These are phyloP conservation scores for Talaromyces ruber DNA, from an alignment of 495 filamentous ascomycete genomes.

Conservation along the genomic window DNA sequence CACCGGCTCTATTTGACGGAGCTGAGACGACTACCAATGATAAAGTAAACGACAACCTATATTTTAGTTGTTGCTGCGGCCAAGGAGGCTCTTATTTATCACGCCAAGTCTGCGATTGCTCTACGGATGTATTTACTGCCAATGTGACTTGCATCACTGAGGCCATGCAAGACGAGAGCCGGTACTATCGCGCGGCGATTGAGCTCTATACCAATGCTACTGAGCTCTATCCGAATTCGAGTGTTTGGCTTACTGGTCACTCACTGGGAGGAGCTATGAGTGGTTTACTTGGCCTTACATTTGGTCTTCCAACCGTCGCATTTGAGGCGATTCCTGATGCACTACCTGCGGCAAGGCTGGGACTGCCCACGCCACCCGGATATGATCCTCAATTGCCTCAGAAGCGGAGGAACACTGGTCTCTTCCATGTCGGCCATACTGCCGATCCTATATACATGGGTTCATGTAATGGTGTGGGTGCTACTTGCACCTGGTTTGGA, in stretches of 20 bases:
- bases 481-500: constrained; percentile 81
- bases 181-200: constrained; percentile 79
- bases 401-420: constrained; percentile 59
- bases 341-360: constrained; percentile 73
- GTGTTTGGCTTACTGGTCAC: constrained; percentile 84
- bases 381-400: constrained; percentile 61
- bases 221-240: constrained; percentile 72
- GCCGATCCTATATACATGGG: constrained; percentile 95
- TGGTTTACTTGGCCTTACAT: constrained; percentile 80
- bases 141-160: constrained; percentile 80
- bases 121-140: constrained; percentile 72
- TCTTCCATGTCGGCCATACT: constrained; percentile 92
- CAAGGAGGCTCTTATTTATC: constrained; percentile 83
- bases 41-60: constrained; percentile 94
- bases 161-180: constrained; percentile 69
- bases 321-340: constrained; percentile 91
- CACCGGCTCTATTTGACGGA: constrained; percentile 86
- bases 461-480: constrained; percentile 81
- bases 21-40: constrained; percentile 94
- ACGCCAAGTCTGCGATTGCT: constrained; percentile 88
- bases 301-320: constrained; percentile 77
- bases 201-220: constrained; percentile 91
- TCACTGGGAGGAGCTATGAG: constrained; percentile 85
- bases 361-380: constrained; percentile 78
- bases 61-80: constrained; percentile 95